Conservation (phyloP, 2,329 filamentous ascomycete species). For the Fusarium cicatricum region DNA sequence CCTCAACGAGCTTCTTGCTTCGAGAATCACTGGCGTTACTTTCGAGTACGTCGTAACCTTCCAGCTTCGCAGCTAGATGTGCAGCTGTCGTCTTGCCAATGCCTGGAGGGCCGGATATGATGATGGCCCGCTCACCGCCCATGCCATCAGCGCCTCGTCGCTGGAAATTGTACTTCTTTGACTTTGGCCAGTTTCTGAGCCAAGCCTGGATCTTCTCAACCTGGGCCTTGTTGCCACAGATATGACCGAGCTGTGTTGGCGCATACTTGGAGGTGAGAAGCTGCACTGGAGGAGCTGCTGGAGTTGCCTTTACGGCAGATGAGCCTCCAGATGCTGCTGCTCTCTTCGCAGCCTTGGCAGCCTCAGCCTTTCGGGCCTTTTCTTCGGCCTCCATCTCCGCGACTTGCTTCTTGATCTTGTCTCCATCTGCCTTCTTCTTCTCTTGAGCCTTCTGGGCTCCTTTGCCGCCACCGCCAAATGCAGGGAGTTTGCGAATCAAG, state of each 20-base stretch:
- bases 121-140: conserved; percentile 86
- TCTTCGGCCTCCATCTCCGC: conserved; percentile 88
- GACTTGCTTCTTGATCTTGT: conserved; percentile 81
- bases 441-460: conserved; percentile 85
- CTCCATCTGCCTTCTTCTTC: conserved; percentile 85
- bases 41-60: conserved; percentile 93
- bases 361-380: conserved; percentile 62
- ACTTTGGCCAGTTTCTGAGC: conserved; percentile 83
- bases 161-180: conserved; percentile 82
- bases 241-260: conserved; percentile 82
- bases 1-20: conserved; percentile 95
- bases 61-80: conserved; percentile 90
- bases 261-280: conserved; percentile 97
- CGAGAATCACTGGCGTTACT: conserved; percentile 95
- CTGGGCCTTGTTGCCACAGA: conserved; percentile 91
- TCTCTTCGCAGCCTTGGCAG: conserved; percentile 58
- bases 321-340: conserved; percentile 43
- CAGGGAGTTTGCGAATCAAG: conserved; percentile 81
- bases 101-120: conserved; percentile 93
- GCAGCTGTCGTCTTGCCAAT: conserved; percentile 98
- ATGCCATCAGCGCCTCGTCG: conserved; percentile 84
- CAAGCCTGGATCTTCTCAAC: conserved; percentile 92
- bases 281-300: conserved; percentile 64
- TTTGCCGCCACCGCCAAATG: conserved; percentile 86
- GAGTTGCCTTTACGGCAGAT: conserved; percentile 49